phyloP scores from a whole-genome alignment of 1,284 basidiomycete species.

The Rhodotorula sp. region DNA sequence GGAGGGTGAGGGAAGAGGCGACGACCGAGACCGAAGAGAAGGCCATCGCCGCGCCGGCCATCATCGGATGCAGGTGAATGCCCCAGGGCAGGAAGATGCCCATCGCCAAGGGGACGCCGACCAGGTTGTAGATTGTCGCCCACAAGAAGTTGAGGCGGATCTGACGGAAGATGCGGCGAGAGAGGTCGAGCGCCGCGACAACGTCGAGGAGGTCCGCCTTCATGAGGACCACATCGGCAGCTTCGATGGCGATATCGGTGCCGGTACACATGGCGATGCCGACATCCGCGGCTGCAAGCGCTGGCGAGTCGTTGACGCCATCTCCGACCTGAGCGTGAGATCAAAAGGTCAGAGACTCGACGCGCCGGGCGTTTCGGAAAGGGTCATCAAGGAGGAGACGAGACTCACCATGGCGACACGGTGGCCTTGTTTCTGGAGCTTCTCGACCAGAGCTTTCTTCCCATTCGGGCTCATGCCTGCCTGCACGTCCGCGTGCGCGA shows the following conservation, averaged over 20 bases:
- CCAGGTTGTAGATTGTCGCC: constrained; percentile 55
- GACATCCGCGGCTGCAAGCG: constrained; percentile 88
- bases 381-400: neutral
- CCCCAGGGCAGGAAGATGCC: constrained; percentile 90
- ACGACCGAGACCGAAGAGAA: constrained; percentile 96
- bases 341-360: constrained; percentile 24
- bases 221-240: constrained; percentile 97
- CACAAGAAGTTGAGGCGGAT: constrained; percentile 83
- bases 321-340: constrained; percentile 75
- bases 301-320: constrained; percentile 98
- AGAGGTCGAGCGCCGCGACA: constrained; percentile 89
- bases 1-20: constrained; percentile 78
- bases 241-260: constrained; percentile 94
- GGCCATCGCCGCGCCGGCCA: constrained; percentile 96
- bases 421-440: constrained; percentile 66
- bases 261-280: constrained; percentile 95
- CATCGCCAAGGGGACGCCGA: constrained; percentile 94
- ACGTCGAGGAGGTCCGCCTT: constrained; percentile 93
- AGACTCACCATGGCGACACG: constrained; percentile 78
- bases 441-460: constrained; percentile 76
- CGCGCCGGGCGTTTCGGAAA: constrained; percentile 6
- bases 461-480: constrained; percentile 88
- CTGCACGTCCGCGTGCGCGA: constrained; percentile 73
- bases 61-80: constrained; percentile 93
- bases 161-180: constrained; percentile 80